Evolutionary conservation across 192 early-diverging fungal species (phyloP).

Genomic region (Lobosporangium transversale): DNA sequence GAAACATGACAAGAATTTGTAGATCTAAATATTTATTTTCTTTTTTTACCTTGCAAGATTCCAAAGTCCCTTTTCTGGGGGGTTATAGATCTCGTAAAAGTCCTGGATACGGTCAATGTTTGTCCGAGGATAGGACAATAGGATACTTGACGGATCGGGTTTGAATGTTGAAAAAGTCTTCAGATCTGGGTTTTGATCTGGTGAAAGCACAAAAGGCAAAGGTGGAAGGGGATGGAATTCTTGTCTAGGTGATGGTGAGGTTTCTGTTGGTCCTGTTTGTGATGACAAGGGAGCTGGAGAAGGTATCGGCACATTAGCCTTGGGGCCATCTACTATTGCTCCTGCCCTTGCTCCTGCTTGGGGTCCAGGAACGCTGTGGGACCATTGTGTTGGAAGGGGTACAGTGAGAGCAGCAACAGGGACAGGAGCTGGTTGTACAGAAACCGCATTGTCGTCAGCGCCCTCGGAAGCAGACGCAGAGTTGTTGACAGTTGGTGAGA

Average conservation of each 20-base stretch:
- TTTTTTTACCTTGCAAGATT: constrained; percentile 18
- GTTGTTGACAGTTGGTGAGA: background rate
- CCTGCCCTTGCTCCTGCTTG: background rate
- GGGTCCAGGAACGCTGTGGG: too few relatives aligned
- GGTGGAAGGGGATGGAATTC: constrained; percentile 16
- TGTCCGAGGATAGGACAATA: constrained; percentile 29
- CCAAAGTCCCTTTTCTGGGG: constrained; percentile 31
- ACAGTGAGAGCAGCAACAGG: constrained; percentile 25
- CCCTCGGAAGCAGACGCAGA: background rate
- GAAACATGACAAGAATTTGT: too few relatives aligned
- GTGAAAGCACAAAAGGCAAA: constrained; percentile 33
- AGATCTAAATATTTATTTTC: background rate
- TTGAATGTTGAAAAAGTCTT: constrained; percentile 5
- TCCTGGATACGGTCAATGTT: constrained; percentile 45
- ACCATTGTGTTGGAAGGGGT: constrained; percentile 27
- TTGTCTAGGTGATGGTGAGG: constrained; percentile 8
- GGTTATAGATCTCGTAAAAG: constrained; percentile 47
- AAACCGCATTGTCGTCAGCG: constrained; percentile 10
- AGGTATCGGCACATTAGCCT: background rate
- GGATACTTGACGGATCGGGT: constrained; percentile 37
- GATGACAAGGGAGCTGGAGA: background rate
- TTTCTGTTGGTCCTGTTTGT: background rate
- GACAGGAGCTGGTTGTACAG: constrained; percentile 27
- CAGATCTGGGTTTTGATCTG: constrained; percentile 29
- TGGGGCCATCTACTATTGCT: background rate